Base-by-base conservation (phyloP, 768 basidiomycete genomes). In the Suillus cothurnatus region DNA sequence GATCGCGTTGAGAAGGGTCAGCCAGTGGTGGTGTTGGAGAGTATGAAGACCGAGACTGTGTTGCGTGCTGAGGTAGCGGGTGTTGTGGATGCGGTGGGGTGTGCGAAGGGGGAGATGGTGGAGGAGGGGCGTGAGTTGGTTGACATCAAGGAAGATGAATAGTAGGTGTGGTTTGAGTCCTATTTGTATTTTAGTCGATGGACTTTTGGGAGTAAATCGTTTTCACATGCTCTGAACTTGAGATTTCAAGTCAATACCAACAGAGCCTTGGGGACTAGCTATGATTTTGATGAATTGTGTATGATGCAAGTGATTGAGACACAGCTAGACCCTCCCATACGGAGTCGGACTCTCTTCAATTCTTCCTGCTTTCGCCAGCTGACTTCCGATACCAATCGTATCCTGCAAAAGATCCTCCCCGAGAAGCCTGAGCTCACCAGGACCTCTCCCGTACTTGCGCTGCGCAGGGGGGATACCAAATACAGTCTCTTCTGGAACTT, bases 21-120 rank as follows among this genome's bases (percentile, higher is more conserved):
- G 72, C 86, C 86, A 9, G 83, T 94, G 11, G 88, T 95, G 36
- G 87, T 96, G 6, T 78, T 97, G 72, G 95, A 97, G 79, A 97
- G 95, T 72, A 98, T 97, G 95, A 98, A 98, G 86, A 97, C 95
- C 68, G 95, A 97, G 79, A 96, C 92, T 45, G 91, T 94, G 49
- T 76, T 97, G 68, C 82, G 94, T 62, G 88, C 93, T 17, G 84
- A 88, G 65, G 80, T 79, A 9, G 79, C 84, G 43, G 95, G 94
- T 5, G 79, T 88, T 6, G 89, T 97, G 9, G 87, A 82, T 70
- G 80, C 84, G 53, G 85, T 97, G 17, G 86, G 86, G 17, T 95
- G 93, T 72, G 84, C 80, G 76, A 90, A 91, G 71, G 95, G 95
- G 3, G 92, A 95, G 76, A 94, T 95, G 88, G 94, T 97, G 0